Base-by-base conservation (phyloP, 768 basidiomycete species). In the Naganishia kalamii region DNA sequence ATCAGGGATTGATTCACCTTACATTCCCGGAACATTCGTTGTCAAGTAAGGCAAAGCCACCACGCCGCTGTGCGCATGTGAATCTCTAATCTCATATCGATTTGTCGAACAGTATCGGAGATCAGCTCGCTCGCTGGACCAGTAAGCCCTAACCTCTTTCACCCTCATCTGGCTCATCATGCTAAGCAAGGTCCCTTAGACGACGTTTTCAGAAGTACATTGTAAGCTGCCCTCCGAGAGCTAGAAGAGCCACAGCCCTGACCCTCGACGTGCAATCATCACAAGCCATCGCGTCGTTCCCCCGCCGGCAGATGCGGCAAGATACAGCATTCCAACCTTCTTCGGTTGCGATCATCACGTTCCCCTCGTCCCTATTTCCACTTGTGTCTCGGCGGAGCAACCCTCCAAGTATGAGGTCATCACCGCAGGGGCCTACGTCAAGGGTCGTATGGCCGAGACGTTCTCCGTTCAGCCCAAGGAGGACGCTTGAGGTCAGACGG, bases 91-190 rank as follows among this genome's bases (percentile, higher is more conserved):
- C 43, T 44, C 19, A 44, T n/a, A 44, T 5, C 21, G 11, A 8
- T 44, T n/a, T 5, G 12, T n/a, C 21, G 13, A 8, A 15, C n/a
- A 57, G 54, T 74, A 81, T 94, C 13, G 92, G 88, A 6, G 92
- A 93, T 71, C 89, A 92, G 76, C 84, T 97, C 65, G 86, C 90
- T 12, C 81, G 90, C 23, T 90, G 90, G 88, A 91, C 92, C 17
- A 94, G 54, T 57, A 27, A 57, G 54, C n/a, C 29, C n/a, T 37
- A 4, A 6, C 40, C 35, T 15, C 10, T 32, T 11, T 27, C 33
- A 32, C 13, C 4, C n/a, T 33, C 90, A 91, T 60, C 64, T 82
- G 74, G 63, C n/a, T 11, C 32, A 13, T 35, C 30, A 32, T 19
- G 44, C 27, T 41, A 43, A 6, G 8, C 2, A 21, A 10, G 11